phyloP scores from a whole-genome alignment of 2,329 filamentous ascomycete species.

The Ophiosphaerella herpotricha region DNA sequence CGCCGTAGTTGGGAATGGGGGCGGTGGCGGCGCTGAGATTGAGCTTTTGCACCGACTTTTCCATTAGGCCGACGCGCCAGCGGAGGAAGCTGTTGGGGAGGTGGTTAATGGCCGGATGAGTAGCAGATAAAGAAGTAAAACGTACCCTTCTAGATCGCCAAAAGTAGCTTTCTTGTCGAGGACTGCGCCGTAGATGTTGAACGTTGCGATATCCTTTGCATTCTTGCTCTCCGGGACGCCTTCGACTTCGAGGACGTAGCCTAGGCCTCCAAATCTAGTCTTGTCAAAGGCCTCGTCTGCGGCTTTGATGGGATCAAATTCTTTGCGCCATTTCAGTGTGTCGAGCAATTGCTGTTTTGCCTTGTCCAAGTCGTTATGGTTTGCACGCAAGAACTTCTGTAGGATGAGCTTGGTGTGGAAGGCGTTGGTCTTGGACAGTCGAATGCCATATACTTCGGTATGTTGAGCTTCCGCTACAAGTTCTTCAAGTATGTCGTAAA shows the following conservation, averaged over 20 bases:
- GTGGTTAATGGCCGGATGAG: neutral
- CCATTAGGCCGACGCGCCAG: constrained; percentile 91
- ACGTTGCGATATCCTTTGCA: constrained; percentile 73
- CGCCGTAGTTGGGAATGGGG: constrained; percentile 70
- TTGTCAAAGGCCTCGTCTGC: constrained; percentile 66
- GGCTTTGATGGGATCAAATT: constrained; percentile 71
- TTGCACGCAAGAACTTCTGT: constrained; percentile 93
- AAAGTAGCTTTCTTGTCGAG: constrained; percentile 83
- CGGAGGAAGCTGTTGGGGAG: constrained; percentile 71
- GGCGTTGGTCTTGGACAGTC: constrained; percentile 59
- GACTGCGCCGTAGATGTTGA: constrained; percentile 90
- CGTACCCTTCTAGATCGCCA: constrained; percentile 76
- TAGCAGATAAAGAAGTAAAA: neutral
- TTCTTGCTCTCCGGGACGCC: constrained; percentile 57
- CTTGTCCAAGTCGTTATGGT: constrained; percentile 73
- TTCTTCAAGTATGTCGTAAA: constrained; percentile 62
- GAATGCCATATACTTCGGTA: constrained; percentile 85
- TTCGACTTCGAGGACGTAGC: constrained; percentile 77
- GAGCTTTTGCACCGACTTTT: constrained; percentile 77
- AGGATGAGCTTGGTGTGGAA: constrained; percentile 82
- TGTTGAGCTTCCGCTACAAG: constrained; percentile 65
- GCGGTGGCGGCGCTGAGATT: constrained; percentile 69
- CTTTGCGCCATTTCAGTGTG: constrained; percentile 82
- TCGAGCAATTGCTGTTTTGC: constrained; percentile 78
- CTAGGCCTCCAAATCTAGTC: constrained; percentile 75